A percentile compares a stretch with the other conserved stretches of the same genome.
phyloP scores from a whole-genome alignment of 805 yeast species.

The Saccharomycopsis javanensis region DNA sequence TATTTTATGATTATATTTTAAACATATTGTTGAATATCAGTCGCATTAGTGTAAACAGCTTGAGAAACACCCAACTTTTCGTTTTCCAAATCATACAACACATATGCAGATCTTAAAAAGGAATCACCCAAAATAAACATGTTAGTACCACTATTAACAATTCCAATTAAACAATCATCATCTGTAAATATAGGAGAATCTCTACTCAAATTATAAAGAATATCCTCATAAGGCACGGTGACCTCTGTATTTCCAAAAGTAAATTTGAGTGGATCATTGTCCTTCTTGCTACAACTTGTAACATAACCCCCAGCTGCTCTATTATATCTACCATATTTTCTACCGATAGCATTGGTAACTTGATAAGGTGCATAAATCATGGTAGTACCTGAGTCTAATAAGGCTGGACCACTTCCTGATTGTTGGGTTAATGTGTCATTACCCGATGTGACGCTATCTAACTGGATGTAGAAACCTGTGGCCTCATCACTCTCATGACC shows the following conservation, averaged over 20 bases:
- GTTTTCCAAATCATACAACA: slow-evolving; percentile 56
- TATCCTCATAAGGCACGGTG: slow-evolving; percentile 14
- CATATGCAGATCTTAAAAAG: slow-evolving; percentile 54
- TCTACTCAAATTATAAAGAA: slow-evolving; percentile 13
- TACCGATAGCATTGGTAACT: slow-evolving; percentile 23
- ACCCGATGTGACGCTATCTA: slow-evolving; percentile 5
- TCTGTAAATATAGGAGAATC: slow-evolving; percentile 12
- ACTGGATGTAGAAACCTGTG: slow-evolving; percentile 6
- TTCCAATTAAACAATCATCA: slow-evolving; percentile 15
- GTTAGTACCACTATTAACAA: slow-evolving; percentile 10
- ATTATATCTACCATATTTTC: slow-evolving; percentile 15
- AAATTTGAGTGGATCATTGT: slow-evolving; percentile 13
- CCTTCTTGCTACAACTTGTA: slow-evolving; percentile 10
- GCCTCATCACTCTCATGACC: slow-evolving; percentile 6
- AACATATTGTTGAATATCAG: slow-evolving; percentile 3
- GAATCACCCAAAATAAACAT: slow-evolving; percentile 51
- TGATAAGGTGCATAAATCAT: slow-evolving; percentile 36
- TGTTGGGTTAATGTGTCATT: slow-evolving; percentile 1
- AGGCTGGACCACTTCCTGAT: slow-evolving; percentile 27
- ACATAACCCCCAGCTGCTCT: slow-evolving; percentile 12
- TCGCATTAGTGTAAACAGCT: slow-evolving; percentile 22
- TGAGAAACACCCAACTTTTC: slow-evolving; percentile 47
- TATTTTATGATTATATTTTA: background rate
- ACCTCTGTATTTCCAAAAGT: slow-evolving; percentile 7
- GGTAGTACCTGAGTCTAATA: slow-evolving; percentile 56